Conservation (phyloP, 495 filamentous ascomycete genomes). For the Penicillium soppii region DNA sequence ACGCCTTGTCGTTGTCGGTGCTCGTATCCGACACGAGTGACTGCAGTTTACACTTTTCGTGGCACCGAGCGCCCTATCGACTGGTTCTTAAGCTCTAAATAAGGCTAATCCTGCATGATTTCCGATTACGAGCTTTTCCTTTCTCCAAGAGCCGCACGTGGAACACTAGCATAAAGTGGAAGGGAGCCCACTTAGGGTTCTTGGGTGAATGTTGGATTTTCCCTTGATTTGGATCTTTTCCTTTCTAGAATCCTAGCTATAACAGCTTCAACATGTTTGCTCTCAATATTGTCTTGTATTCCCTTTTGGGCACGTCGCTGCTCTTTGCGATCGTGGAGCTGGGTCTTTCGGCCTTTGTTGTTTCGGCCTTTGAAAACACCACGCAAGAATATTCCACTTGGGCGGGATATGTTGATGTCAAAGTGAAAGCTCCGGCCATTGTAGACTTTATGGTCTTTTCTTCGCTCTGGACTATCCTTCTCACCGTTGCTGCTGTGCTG, state of each 20-base stretch:
- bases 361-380: not conserved
- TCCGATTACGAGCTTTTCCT: not conserved
- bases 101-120: not conserved
- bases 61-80: not conserved
- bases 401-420: conserved; percentile 10
- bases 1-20: conserved; percentile 17
- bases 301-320: conserved; percentile 21
- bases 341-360: conserved; percentile 22
- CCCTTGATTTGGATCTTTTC: not conserved
- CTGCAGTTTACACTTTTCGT: conserved; percentile 3
- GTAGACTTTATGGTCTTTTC: conserved; percentile 25
- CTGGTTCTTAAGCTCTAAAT: not conserved
- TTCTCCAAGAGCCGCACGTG: conserved; percentile 1
- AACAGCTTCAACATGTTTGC: conserved; percentile 18
- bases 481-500: conserved; percentile 12
- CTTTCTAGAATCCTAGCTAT: not conserved
- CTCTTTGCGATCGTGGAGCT: conserved; percentile 29
- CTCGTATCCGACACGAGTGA: conserved; percentile 17
- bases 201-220: not conserved
- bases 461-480: conserved; percentile 26
- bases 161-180: conserved; percentile 7
- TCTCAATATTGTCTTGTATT: conserved; percentile 26
- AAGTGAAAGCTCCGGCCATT: conserved; percentile 20
- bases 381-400: not conserved
- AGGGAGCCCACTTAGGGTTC: conserved; percentile 2